Conservation (phyloP, 2,329 filamentous ascomycete species). For the Coniochaeta sp. region DNA sequence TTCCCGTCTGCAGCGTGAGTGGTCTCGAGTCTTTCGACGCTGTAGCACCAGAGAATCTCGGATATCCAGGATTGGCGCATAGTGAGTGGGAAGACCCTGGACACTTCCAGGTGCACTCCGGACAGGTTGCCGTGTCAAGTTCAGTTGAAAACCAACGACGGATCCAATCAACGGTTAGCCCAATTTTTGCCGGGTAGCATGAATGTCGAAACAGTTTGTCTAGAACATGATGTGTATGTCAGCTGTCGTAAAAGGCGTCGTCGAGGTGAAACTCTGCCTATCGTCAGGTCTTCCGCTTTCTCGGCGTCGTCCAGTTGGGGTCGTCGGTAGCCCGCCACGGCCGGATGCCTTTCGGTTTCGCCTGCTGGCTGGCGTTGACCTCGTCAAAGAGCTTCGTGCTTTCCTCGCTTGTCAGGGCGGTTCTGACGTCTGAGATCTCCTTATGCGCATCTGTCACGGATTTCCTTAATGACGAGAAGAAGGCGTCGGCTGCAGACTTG, state of each 20-base stretch:
- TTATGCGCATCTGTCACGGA: conserved; percentile 37
- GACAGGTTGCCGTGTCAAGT: too few species aligned
- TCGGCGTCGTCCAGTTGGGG: conserved; percentile 44
- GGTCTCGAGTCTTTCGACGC: too few species aligned
- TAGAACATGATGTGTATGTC: not conserved
- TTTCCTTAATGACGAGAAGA: conserved; percentile 39
- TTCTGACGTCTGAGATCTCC: conserved; percentile 44
- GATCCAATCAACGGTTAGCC: too few species aligned
- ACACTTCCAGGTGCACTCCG: too few species aligned
- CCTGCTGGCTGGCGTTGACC: conserved; percentile 42
- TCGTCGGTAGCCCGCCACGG: conserved; percentile 52
- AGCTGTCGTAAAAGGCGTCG: not conserved
- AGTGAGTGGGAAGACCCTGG: too few species aligned
- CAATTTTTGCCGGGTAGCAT: not conserved
- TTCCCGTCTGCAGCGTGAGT: too few species aligned
- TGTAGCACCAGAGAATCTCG: too few species aligned
- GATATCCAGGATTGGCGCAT: too few species aligned
- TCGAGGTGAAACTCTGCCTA: not conserved
- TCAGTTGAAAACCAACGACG: too few species aligned
- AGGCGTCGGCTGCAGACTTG: conserved; percentile 34
- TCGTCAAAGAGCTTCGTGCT: conserved; percentile 43
- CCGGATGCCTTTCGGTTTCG: conserved; percentile 48
- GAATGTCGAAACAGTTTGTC: not conserved
- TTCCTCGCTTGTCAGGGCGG: conserved; percentile 37
- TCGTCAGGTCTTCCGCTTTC: not conserved